A percentile compares a stretch with the other conserved stretches of the same genome.
Evolutionary conservation across 31 red algal species (phyloP).

Genomic region (Asparagopsis taxiformis): DNA sequence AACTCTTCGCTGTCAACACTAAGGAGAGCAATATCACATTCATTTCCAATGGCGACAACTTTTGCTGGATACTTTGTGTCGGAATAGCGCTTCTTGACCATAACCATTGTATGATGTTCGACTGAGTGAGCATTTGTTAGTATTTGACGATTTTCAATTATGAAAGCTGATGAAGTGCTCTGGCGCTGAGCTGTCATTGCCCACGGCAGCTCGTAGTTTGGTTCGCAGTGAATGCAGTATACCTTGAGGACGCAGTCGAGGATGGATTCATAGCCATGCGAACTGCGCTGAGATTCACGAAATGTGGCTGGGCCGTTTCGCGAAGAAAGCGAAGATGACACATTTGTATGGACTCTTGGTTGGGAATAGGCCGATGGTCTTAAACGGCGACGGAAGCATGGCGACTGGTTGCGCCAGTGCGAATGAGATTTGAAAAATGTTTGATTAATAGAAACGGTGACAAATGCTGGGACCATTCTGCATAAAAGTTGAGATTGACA

Average conservation of each 20-base stretch:
- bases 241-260: slow-evolving; percentile 62
- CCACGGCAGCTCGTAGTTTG: slow-evolving; percentile 65
- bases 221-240: slow-evolving; percentile 58
- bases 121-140: slow-evolving; percentile 70
- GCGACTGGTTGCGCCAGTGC: too few relatives aligned
- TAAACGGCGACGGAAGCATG: too few relatives aligned
- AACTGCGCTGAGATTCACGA: neutral
- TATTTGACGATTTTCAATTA: slow-evolving; percentile 25
- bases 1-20: slow-evolving; percentile 34
- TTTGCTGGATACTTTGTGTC: slow-evolving; percentile 38
- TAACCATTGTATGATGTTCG: slow-evolving; percentile 31
- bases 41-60: slow-evolving; percentile 41
- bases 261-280: neutral
- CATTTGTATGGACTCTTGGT: too few relatives aligned
- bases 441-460: too few relatives aligned
- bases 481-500: too few relatives aligned
- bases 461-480: too few relatives aligned
- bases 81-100: slow-evolving; percentile 27
- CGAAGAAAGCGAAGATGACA: neutral
- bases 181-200: slow-evolving; percentile 51
- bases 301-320: neutral
- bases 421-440: too few relatives aligned
- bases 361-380: too few relatives aligned
- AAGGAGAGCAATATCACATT: slow-evolving; percentile 69
- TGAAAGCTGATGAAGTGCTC: slow-evolving; percentile 50